Evolutionary conservation across 768 basidiomycete genomes (phyloP), one percentile per base, ranked within the genome.

Genomic region (Tricholoma saponaceum): DNA sequence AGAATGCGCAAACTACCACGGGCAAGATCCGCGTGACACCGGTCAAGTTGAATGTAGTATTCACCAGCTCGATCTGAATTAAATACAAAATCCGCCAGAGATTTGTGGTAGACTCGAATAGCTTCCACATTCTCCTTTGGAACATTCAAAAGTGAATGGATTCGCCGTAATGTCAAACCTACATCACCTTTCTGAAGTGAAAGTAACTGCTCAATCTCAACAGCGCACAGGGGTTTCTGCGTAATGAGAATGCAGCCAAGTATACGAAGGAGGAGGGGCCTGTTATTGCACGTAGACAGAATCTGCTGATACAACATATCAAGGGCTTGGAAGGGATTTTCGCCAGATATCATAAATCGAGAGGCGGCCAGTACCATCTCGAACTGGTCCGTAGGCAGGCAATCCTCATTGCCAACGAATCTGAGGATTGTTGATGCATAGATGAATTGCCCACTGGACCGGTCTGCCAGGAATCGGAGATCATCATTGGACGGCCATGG

Each of bases 371-470:
- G 7, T 23, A 26, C 44, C 3, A 25, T n/a, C 23, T 47, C 44
- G 25, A 26, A 25, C 5, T 26, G 41, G 9, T 54, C 39, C 3
- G 14, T 14, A 23, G 52, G 52, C 8, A n/a, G 18, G 28, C 23
- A 53, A 25, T 50, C 26, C 47, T 57, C 58, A 13, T 57, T 7
- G 20, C 55, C 55, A 20, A 58, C 33, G 33, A 37, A 55, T 9
- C 30, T 52, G 18, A 57, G 16, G 5, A 57, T 18, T 5, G 50
- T 54, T 6, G 61, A 37, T 2, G 58, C 61, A 51, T 62, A 62
- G 16, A 62, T 57, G 18, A 55, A 62, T 23, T 56, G 44, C 23
- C 61, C 56, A 1, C 26, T 44, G 18, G 61, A 56, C 20, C 26
- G 56, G 14, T 57, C 3, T 0, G 54, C 55, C 5, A 57, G 16